phyloP scores from a whole-genome alignment of 257 asterid species.

The Capsicum baccatum region DNA sequence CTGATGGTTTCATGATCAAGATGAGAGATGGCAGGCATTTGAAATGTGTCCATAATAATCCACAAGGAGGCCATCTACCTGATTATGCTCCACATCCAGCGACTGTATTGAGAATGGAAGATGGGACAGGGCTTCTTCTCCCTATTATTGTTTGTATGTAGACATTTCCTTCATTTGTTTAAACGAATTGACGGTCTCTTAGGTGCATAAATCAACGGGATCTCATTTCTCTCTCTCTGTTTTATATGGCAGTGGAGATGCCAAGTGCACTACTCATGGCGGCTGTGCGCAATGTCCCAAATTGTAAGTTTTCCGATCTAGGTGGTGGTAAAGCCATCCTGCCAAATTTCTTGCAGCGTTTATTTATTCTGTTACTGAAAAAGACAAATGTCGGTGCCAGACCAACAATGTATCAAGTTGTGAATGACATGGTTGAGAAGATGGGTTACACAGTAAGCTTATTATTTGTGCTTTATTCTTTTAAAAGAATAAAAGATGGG shows the following conservation, averaged over 20 bases:
- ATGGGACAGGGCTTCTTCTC: slow-evolving; percentile 89
- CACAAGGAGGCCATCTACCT: slow-evolving; percentile 76
- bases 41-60: slow-evolving; percentile 82
- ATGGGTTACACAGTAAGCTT: slow-evolving; percentile 89
- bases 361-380: background rate
- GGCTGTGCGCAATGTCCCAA: slow-evolving; percentile 86
- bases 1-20: slow-evolving; percentile 94
- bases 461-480: background rate
- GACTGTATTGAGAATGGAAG: slow-evolving; percentile 96
- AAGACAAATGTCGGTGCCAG: slow-evolving; percentile 49
- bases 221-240: background rate
- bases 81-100: slow-evolving; percentile 96
- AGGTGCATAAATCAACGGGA: background rate
- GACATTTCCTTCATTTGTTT: slow-evolving; percentile 16
- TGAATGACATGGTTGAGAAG: slow-evolving; percentile 90
- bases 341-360: background rate
- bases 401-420: slow-evolving; percentile 93
- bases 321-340: slow-evolving; percentile 25
- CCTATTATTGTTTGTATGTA: slow-evolving; percentile 91
- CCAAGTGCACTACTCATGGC: slow-evolving; percentile 97
- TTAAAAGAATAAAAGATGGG: too few species aligned
- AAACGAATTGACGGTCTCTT: background rate
- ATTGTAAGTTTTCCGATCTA: slow-evolving; percentile 57
- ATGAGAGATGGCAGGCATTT: slow-evolving; percentile 91
- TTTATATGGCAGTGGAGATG: slow-evolving; percentile 86